Evolutionary conservation across 805 yeast species (phyloP).

Genomic region (Candida lessepsii): DNA sequence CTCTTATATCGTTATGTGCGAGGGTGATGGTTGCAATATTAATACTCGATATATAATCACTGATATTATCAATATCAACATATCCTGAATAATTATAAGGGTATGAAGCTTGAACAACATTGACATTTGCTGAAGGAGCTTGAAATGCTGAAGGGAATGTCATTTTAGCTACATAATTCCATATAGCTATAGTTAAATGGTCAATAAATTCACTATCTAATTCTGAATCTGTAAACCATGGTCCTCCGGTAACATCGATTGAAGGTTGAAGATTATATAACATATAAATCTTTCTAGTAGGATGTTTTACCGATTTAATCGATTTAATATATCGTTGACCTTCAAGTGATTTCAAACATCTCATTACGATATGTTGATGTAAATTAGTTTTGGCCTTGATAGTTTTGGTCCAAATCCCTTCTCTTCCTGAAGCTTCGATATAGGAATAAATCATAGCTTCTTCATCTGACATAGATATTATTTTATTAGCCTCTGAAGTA

Average conservation of each 20-base stretch:
- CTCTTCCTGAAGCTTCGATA: constrained; percentile 90
- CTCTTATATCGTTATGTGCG: constrained; percentile 66
- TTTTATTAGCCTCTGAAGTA: constrained; percentile 70
- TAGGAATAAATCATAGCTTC: constrained; percentile 89
- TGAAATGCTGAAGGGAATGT: constrained; percentile 75
- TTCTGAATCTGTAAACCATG: constrained; percentile 97
- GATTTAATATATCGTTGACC: constrained; percentile 80
- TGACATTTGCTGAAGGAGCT: constrained; percentile 32
- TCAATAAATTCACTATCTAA: constrained; percentile 92
- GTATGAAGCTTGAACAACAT: constrained; percentile 47
- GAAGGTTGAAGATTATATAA: constrained; percentile 90
- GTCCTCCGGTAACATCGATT: constrained; percentile 96
- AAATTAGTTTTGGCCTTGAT: constrained; percentile 83
- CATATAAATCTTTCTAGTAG: constrained; percentile 96
- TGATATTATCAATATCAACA: constrained; percentile 72
- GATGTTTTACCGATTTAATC: constrained; percentile 86
- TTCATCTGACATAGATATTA: constrained; percentile 76
- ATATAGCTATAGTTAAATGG: constrained; percentile 74
- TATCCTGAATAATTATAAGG: constrained; percentile 60
- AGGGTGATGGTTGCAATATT: constrained; percentile 83
- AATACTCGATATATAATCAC: constrained; percentile 66
- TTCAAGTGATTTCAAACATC: constrained; percentile 80
- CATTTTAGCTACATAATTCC: constrained; percentile 78
- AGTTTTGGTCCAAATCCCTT: constrained; percentile 95
- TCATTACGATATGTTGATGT: constrained; percentile 85